Conservation (phyloP, 176 grass and related monocot species). For the Ensete ventricosum region DNA sequence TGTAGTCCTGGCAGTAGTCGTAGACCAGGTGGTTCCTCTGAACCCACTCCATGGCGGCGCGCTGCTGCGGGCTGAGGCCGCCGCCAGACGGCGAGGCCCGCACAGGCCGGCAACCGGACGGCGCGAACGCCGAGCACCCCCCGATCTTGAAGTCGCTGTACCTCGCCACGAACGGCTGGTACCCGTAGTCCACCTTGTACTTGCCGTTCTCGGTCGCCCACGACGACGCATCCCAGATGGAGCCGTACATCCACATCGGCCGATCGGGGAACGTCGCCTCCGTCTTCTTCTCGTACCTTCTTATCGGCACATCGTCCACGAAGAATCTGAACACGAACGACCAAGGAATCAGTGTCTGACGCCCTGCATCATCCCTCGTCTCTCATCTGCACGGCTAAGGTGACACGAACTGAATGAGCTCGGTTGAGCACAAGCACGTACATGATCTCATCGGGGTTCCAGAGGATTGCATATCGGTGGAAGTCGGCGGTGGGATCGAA, state of each 20-base stretch:
- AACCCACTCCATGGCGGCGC: neutral
- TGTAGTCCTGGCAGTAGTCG: conserved; percentile 1
- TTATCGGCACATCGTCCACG: conserved; percentile 9
- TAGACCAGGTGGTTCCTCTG: conserved; percentile 2
- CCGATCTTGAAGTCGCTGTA: conserved; percentile 5
- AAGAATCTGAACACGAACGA: neutral
- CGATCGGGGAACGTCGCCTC: neutral
- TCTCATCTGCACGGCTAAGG: neutral
- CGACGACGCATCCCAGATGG: conserved; percentile 5
- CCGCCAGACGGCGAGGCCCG: neutral
- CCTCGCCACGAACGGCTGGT: conserved; percentile 1
- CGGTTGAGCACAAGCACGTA: neutral
- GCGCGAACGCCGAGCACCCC: neutral
- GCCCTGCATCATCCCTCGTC: neutral
- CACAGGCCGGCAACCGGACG: neutral
- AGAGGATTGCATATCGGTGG: conserved; percentile 1
- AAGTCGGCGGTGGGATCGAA: neutral
- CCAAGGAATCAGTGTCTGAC: neutral
- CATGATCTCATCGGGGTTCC: conserved; percentile 11
- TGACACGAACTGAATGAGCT: neutral
- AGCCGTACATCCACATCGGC: conserved; percentile 11
- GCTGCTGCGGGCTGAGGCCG: conserved; percentile 6
- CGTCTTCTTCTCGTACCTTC: conserved; percentile 2
- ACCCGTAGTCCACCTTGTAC: conserved; percentile 5
- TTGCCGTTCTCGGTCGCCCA: conserved; percentile 8